phyloP scores from a whole-genome alignment of 2,329 filamentous ascomycete genomes.

The Paraphaeosphaeria minitans region DNA sequence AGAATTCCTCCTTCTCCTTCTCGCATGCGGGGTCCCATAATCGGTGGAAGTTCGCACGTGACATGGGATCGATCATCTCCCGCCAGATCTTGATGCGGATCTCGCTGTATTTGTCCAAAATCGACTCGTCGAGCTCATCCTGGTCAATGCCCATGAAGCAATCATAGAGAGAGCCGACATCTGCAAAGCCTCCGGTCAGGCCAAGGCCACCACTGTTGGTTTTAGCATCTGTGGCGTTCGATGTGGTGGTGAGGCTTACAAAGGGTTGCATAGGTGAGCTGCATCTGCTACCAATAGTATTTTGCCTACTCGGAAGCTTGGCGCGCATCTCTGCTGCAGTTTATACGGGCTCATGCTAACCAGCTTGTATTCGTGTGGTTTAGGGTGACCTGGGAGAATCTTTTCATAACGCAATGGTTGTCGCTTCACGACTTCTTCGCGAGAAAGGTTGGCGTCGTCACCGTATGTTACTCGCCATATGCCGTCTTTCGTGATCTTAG shows the following conservation, averaged over 20 bases:
- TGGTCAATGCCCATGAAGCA: conserved; percentile 54
- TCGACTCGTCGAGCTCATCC: conserved; percentile 40
- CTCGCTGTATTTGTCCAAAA: conserved; percentile 44
- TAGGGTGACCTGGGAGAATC: conserved; percentile 65
- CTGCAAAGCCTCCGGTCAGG: conserved; percentile 68
- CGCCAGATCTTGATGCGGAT: conserved; percentile 41
- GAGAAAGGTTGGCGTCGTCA: conserved; percentile 59
- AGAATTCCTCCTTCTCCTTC: conserved; percentile 41
- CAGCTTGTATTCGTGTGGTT: conserved; percentile 62
- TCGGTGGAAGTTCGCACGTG: conserved; percentile 49
- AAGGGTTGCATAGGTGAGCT: conserved; percentile 63
- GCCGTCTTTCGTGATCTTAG: conserved; percentile 62
- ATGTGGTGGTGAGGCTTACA: conserved; percentile 27
- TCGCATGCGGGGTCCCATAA: conserved; percentile 37
- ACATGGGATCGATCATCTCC: conserved; percentile 45
- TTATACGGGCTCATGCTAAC: conserved; percentile 64
- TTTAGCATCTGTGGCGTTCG: conserved; percentile 11
- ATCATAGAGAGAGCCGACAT: conserved; percentile 65
- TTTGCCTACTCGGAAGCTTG: conserved; percentile 62
- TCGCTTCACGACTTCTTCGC: conserved; percentile 59
- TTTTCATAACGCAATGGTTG: conserved; percentile 61
- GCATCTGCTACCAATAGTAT: conserved; percentile 65
- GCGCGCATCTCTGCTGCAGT: conserved; percentile 65
- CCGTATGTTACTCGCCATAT: conserved; percentile 69
- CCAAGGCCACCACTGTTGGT: conserved; percentile 60